These are phyloP conservation scores for Pseudogymnoascus sp. DNA, from an alignment of 2,329 filamentous ascomycete genomes.

Conservation along the genomic window DNA sequence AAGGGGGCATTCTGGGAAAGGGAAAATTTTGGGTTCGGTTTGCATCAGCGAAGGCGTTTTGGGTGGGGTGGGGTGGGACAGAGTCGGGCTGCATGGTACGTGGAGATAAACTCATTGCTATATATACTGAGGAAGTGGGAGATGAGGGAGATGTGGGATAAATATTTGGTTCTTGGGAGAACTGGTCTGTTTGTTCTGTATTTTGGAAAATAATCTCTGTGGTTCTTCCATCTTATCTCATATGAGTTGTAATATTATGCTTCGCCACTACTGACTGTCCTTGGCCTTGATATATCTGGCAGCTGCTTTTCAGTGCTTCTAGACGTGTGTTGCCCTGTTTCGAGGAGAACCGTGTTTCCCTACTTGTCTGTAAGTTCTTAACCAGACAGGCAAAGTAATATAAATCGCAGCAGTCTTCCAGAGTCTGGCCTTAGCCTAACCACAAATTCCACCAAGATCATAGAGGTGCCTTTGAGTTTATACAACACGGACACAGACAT, in stretches of 20 bases:
- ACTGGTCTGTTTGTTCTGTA: neutral
- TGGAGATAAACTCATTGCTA: neutral
- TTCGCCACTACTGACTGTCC: neutral
- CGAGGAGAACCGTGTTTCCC: neutral
- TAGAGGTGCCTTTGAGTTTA: neutral
- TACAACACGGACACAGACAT: neutral
- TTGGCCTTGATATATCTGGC: no score
- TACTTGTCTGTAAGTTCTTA: neutral
- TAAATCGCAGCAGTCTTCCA: neutral
- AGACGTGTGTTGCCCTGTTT: neutral
- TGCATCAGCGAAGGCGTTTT: constrained; percentile 5
- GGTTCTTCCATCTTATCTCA: neutral
- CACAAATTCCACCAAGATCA: neutral
- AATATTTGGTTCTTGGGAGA: neutral
- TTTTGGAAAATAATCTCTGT: neutral
- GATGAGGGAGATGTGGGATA: neutral
- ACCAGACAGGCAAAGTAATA: neutral
- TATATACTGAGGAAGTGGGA: neutral
- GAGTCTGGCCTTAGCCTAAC: neutral
- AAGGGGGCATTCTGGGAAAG: neutral
- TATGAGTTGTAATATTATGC: neutral
- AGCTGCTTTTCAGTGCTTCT: neutral
- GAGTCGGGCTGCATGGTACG: neutral
- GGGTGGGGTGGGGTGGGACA: neutral
- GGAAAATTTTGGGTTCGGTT: neutral